Evolutionary conservation across 306 rosid genomes (phyloP), one percentile per base, ranked within the genome.

Genomic region (Glycine tomentella): DNA sequence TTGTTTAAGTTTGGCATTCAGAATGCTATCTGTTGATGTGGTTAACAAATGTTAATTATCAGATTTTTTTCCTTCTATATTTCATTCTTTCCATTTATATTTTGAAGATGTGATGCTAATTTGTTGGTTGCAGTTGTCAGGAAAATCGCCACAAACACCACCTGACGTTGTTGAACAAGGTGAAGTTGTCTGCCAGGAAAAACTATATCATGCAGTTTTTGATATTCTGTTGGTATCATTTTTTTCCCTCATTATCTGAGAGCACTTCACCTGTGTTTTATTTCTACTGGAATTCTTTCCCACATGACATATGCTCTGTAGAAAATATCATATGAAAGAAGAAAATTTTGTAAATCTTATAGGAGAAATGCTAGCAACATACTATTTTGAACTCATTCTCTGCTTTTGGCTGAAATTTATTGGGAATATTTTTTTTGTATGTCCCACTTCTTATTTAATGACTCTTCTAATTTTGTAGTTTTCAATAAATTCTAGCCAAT

Each of bases 91-190:
- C 74, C 3, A 2, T 69, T 20, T 85, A 66, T 16, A 63, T 77
- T 83, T 51, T 83, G 77, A 83, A 69, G 55, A 68, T 38, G 55
- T 5, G 44, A 52, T 25, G 40, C 42, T 86, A 76, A 57, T 78
- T 80, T 52, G 56, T 77, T 52, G 56, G 74, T 87, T 86, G 84
- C 89, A 95, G 99, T 85, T 95, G 93, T 90, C 99, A 83, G 91
- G 86, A 84, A 92, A 87, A 81, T 89, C 95, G 69, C 87, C 90
- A 14, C 90, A 44, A 80, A 84, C 86, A 70, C 87, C 88, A 38
- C 66, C 82, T 48, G 94, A 88, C 66, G 74, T 79, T 85, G 93
- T 85, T 58, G 99, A 92, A 87, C 95, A 92, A 93, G 99, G 99
- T 95, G 92, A 91, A 84, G 84, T 86, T 81, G 84, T 85, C 76